These are phyloP conservation scores for Emmonsia crescens DNA, from an alignment of 2,329 filamentous ascomycete species.

Conservation along the genomic window DNA sequence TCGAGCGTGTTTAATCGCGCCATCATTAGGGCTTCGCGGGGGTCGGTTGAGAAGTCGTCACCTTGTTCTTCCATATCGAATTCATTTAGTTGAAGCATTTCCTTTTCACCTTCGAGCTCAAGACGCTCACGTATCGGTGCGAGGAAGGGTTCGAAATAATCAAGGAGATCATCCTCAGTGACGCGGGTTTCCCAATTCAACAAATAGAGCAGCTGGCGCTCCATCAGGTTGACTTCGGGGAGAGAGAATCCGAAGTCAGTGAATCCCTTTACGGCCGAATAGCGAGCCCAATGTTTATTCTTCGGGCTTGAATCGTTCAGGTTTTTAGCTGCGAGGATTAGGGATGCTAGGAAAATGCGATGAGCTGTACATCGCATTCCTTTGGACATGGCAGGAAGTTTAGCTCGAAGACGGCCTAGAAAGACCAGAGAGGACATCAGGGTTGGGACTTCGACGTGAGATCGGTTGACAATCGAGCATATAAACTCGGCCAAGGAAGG, in stretches of 20 bases:
- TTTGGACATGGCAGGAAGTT: conserved; percentile 87
- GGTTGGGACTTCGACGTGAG: conserved; percentile 93
- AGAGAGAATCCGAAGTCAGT: conserved; percentile 81
- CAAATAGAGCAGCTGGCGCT: conserved; percentile 92
- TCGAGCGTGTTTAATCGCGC: not conserved
- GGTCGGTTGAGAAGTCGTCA: conserved; percentile 8
- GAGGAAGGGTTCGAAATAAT: conserved; percentile 78
- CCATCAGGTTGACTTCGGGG: conserved; percentile 97
- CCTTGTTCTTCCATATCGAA: not conserved
- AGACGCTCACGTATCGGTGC: conserved; percentile 58
- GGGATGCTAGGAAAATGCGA: conserved; percentile 76
- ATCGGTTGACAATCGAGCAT: conserved; percentile 75
- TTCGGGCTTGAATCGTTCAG: conserved; percentile 97
- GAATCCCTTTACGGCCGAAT: conserved; percentile 64
- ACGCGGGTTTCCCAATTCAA: conserved; percentile 92
- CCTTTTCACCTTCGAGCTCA: conserved; percentile 7
- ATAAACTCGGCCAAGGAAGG: conserved; percentile 88
- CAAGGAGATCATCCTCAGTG: conserved; percentile 72
- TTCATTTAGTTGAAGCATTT: not conserved
- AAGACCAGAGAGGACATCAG: conserved; percentile 96
- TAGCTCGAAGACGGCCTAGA: conserved; percentile 69
- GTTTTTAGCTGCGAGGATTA: conserved; percentile 75
- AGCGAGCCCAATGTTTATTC: conserved; percentile 99
- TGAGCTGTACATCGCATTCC: conserved; percentile 94
- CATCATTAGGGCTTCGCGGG: not conserved